Percentiles rank a stretch among this genome's conserved stretches.
Conservation (phyloP, 1,284 basidiomycete genomes). For the Rhizopogon parksii region DNA sequence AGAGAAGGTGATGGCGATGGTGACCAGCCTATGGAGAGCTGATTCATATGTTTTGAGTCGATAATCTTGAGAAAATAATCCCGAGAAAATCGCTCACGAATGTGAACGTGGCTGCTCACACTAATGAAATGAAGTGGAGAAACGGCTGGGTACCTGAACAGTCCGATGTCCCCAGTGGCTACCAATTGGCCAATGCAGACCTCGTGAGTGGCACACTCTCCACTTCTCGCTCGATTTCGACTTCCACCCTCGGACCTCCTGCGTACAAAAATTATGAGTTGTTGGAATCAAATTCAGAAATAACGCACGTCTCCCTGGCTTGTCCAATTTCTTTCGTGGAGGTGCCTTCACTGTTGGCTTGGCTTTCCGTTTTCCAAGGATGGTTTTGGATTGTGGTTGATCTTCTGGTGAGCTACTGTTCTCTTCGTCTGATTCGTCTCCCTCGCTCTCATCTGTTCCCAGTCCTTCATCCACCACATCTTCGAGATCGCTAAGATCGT, state of each 20-base stretch:
- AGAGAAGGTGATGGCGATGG: constrained; percentile 5
- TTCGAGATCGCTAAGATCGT: constrained; percentile 73
- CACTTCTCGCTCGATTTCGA: constrained; percentile 92
- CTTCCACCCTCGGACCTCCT: constrained; percentile 81
- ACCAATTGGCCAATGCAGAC: constrained; percentile 56
- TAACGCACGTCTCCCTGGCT: constrained; percentile 50
- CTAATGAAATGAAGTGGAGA: background rate
- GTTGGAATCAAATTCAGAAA: constrained; percentile 4
- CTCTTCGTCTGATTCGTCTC: constrained; percentile 35
- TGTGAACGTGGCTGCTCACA: background rate
- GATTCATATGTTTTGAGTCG: background rate
- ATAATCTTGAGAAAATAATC: background rate
- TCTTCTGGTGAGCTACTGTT: constrained; percentile 30
- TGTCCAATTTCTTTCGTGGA: constrained; percentile 46
- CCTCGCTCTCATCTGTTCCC: constrained; percentile 25
- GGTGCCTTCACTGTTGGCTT: constrained; percentile 31
- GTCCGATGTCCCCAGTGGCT: constrained; percentile 13
- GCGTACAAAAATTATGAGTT: constrained; percentile 8
- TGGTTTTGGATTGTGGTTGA: constrained; percentile 31
- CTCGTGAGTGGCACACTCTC: constrained; percentile 62
- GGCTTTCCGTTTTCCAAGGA: constrained; percentile 67
- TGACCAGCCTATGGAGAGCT: background rate
- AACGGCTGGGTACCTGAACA: background rate
- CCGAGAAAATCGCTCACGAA: background rate
- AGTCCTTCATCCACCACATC: constrained; percentile 40